Base-by-base conservation (phyloP, 2,329 filamentous ascomycete species). In the Neofusicoccum sp. region DNA sequence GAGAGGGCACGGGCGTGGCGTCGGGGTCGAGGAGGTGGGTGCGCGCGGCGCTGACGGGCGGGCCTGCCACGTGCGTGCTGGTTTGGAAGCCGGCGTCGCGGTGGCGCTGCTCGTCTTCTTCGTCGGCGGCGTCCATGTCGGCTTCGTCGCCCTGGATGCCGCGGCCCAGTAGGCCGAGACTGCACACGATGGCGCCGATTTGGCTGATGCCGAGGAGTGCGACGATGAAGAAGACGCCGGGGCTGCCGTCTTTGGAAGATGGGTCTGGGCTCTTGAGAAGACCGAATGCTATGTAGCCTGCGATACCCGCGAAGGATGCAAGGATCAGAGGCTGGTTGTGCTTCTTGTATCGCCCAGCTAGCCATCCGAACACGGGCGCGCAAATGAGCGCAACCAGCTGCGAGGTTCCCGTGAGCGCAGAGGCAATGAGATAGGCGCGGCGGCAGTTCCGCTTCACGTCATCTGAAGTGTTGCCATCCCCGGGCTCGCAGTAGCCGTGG, bases 121-220 rank as follows among this genome's bases (percentile, higher is more conserved):
- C 45, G 16, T 50, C 66, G 48, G 59, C 60, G 28, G 36, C 62
- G 31, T 59, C 41, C 4, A 50, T 6, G 14, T 52, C 49, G 58
- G 31, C 70, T 65, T 78, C 78, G 63, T 79, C 79, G 68, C 76
- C 76, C 56, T 96, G 81, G 28, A 98, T 89, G 3, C 93, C 93
- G 14, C 87, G 87, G 41, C 92, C 92, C 2, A 99, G 84, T 0
- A 95, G 87, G 0, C 91, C 93, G n/a, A 99, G 84, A 67, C 92
- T 96, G 78, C 93, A 97, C 0, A 99, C 95, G 64, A 99, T 98
- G 9, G 93, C 90, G 2, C 94, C 95, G 66, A 99, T 98, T 77
- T 99, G 95, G 71, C 92, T 96, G 71, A 97, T 86, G 12, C 95
- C 95, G 43, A 98, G 87, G 16, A 97, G 78, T 0, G 89, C 86